Percentiles rank a stretch among this genome's conserved stretches.
These are phyloP conservation scores for Capsicum pubescens DNA, from an alignment of 257 asterid genomes.

Conservation along the genomic window DNA sequence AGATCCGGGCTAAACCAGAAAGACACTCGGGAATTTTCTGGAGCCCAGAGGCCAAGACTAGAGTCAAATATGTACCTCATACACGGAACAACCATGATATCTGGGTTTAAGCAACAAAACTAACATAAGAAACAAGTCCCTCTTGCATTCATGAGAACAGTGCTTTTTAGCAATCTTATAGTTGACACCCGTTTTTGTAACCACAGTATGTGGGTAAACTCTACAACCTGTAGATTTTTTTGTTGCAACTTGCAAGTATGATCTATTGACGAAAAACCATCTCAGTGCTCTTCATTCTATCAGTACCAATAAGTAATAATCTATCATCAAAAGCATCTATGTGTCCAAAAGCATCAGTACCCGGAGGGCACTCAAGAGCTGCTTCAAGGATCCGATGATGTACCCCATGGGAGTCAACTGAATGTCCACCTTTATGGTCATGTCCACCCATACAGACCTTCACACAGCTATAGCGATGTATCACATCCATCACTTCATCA, in stretches of 20 bases:
- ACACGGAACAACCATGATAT: background rate
- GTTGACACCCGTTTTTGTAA: background rate
- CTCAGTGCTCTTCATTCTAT: conserved; percentile 67
- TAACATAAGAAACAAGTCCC: background rate
- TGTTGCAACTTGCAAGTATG: background rate
- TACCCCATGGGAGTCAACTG: conserved; percentile 73
- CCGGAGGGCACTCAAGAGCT: conserved; percentile 91
- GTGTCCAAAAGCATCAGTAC: conserved; percentile 72
- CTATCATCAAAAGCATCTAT: conserved; percentile 72
- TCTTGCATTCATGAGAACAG: background rate
- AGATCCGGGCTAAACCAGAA: background rate
- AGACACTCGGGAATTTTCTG: background rate
- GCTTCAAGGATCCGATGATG: conserved; percentile 94
- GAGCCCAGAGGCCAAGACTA: background rate
- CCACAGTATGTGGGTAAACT: background rate
- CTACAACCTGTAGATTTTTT: background rate
- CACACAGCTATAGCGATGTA: conserved; percentile 75
- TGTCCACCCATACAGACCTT: conserved; percentile 91
- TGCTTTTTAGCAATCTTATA: background rate
- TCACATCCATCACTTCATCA: conserved; percentile 86
- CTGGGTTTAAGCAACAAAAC: background rate
- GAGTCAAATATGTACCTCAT: background rate
- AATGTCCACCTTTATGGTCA: conserved; percentile 74
- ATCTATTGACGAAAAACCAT: conserved; percentile 58
- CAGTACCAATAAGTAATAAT: conserved; percentile 64